These are phyloP conservation scores for Alternaria sp. DNA, from an alignment of 2,329 filamentous ascomycete species.

Conservation along the genomic window DNA sequence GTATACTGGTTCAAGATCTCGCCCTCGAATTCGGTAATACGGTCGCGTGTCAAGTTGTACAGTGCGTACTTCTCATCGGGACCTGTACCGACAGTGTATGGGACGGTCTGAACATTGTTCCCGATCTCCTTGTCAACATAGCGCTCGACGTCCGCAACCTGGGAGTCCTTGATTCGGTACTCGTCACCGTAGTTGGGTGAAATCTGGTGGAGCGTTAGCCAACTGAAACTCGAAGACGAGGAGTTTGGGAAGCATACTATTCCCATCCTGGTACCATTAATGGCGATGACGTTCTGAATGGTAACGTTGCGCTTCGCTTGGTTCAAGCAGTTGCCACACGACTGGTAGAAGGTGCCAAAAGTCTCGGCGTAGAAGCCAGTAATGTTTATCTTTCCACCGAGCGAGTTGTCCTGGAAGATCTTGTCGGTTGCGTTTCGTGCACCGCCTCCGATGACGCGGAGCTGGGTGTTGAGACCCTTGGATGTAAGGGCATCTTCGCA, in stretches of 20 bases:
- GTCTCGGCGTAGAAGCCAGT: slow-evolving; percentile 39
- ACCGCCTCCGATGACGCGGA: slow-evolving; percentile 40
- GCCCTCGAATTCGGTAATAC: slow-evolving; percentile 34
- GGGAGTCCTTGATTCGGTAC: slow-evolving; percentile 36
- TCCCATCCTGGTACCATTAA: slow-evolving; percentile 39
- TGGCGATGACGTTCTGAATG: slow-evolving; percentile 37
- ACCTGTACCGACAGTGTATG: slow-evolving; percentile 37
- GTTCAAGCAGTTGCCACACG: slow-evolving; percentile 39
- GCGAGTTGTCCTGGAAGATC: slow-evolving; percentile 34
- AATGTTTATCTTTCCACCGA: slow-evolving; percentile 37
- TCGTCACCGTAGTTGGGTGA: slow-evolving; percentile 39
- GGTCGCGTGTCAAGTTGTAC: slow-evolving; percentile 37
- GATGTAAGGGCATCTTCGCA: slow-evolving; percentile 38
- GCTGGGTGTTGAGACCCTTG: slow-evolving; percentile 39
- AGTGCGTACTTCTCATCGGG: slow-evolving; percentile 40
- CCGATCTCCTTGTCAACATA: slow-evolving; percentile 40
- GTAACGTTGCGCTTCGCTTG: slow-evolving; percentile 40
- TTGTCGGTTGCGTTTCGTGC: slow-evolving; percentile 39
- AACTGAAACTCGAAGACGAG: not conserved
- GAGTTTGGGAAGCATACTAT: slow-evolving; percentile 22
- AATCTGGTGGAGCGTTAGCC: slow-evolving; percentile 16
- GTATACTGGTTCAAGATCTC: slow-evolving; percentile 28
- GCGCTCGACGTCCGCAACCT: slow-evolving; percentile 30
- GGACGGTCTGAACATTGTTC: slow-evolving; percentile 40
- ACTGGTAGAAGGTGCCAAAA: slow-evolving; percentile 40